Base-by-base conservation (phyloP, 2,329 filamentous ascomycete species). In the Bipolaris bicolor region DNA sequence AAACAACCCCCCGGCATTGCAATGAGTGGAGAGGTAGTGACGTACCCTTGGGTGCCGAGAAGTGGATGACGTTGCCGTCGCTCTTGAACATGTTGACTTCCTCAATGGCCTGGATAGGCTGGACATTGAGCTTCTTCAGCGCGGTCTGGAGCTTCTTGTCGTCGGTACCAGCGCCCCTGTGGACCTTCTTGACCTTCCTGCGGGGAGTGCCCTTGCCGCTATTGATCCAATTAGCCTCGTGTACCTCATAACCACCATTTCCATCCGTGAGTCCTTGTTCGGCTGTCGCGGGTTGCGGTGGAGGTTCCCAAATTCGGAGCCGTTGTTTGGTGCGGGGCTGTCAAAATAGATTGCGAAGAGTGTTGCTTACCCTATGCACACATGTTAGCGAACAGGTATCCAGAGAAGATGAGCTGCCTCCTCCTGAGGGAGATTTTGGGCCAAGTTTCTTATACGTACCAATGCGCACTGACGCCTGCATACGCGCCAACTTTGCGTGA, bases 31-130 rank as follows among this genome's bases (percentile, higher is more conserved):
- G 18, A 29, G 33, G 13, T 36, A 46, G 26, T 41, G 44, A 72
- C 87, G 77, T 83, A 98, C 95, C 95, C 86, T 97, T 97, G 73
- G 95, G 95, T 76, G 91, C 91, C 74, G 92, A 90, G 80, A 99
- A 99, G 88, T 99, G 95, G 77, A 99, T 98, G 81, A 99, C 95
- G 81, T 99, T 99, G 81, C 95, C 95, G 79, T 99, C 95, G 79
- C 91, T 90, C 90, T 99, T 99, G 90, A 99, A 99, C 95, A 99
- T 99, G 90, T 99, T 99, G 80, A 99, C 95, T 86, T 99, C 95
- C 88, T 99, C 95, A 75, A 99, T 99, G 69, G 91, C 92, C 85
- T 96, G 93, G 82, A 99, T 98, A 76, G 95, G 95, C 88, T 99
- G 95, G 59, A 96, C 94, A 83, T 98, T 98, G 81, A 99, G 88